These are phyloP conservation scores for Trichoderma reesei DNA, from an alignment of 495 filamentous ascomycete genomes.

Conservation along the genomic window DNA sequence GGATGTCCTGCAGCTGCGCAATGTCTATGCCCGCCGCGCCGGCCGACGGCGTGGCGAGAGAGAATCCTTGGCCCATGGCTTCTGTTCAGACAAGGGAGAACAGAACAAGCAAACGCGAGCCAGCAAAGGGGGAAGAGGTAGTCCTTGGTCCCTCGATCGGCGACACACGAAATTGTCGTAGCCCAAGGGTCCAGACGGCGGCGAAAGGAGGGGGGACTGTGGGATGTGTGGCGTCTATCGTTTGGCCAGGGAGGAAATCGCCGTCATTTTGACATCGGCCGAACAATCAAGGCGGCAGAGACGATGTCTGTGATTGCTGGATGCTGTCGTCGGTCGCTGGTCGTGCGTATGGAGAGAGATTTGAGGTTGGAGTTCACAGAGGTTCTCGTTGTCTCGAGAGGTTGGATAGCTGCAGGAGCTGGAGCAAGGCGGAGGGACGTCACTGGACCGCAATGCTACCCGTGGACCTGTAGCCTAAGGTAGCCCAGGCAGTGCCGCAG, in stretches of 20 bases:
- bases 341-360: background rate
- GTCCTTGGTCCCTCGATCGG: background rate
- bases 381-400: too few species aligned
- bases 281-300: background rate
- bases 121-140: background rate
- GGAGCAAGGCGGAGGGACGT: too few species aligned
- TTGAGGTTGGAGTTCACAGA: too few species aligned
- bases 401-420: too few species aligned
- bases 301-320: background rate
- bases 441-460: too few species aligned
- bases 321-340: background rate
- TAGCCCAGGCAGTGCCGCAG: too few species aligned
- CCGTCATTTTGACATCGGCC: background rate
- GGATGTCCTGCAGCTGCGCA: conserved; percentile 77
- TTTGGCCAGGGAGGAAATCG: background rate
- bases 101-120: too few species aligned
- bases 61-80: conserved; percentile 92
- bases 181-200: background rate
- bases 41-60: conserved; percentile 77
- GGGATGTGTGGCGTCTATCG: conserved; percentile 8
- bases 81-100: too few species aligned
- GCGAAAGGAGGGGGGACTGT: background rate
- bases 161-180: background rate
- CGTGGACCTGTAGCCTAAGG: too few species aligned
- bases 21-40: conserved; percentile 90